Evolutionary conservation across 495 filamentous ascomycete genomes (phyloP), one percentile per base, ranked within the genome.

Genomic region (Pseudoneurospora amorphoporcata): DNA sequence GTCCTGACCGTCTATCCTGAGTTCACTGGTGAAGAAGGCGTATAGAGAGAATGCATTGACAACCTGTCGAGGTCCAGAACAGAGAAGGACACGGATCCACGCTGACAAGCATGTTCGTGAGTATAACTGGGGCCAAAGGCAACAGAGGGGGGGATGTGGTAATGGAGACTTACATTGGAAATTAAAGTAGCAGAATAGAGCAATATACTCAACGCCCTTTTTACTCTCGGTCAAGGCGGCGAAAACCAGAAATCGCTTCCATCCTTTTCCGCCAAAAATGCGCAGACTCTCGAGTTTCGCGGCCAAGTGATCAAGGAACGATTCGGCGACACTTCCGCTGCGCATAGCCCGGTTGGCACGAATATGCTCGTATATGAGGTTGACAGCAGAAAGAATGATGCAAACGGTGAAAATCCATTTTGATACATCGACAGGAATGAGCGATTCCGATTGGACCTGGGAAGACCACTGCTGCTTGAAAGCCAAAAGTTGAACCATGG

Each of bases 391-490:
- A 39, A 94, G 81, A 72, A 97, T 89, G 75, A 99, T 99, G 76
- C 94, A 96, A 45, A 86, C 87, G 37, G 91, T 89, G 79, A 97
- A 99, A 75, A 99, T 92, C 92, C 94, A 96, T 83, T 93, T 94
- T 9, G 74, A 87, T 75, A 83, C 91, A 4, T 88, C 86, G 77
- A 97, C 90, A 10, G 85, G 83, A 79, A 92, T 83, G 14, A 84
- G 72, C 73, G 82, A 80, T 2, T 79, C 80, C 17, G 80, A 81
- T 47, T 79, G 76, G 68, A 86, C 81, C 19, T 79, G 70, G 8
- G 88, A 88, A 9, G 89, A 87, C 90, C 89, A 93, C 29, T 65
- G 8, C 39, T 83, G 86, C 70, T 89, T 86, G 85, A 96, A 97
- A 69, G 88, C 92, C 29, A 99, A 85, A 12, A 99, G 87, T 73